Evolutionary conservation across 2,329 filamentous ascomycete genomes (phyloP).

Genomic region (Venturia pyrina): DNA sequence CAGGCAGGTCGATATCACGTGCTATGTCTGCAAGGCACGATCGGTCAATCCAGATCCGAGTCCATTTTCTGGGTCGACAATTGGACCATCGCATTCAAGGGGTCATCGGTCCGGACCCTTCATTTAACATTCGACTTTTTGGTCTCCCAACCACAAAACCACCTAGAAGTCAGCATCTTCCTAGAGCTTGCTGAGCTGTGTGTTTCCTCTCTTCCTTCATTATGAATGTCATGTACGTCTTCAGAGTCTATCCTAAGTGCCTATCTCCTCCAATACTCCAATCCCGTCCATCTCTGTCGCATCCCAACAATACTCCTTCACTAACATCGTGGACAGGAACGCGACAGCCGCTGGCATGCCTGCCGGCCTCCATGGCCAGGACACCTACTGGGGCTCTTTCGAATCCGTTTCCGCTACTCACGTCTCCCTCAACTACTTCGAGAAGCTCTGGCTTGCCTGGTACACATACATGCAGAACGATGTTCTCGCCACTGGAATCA

Average conservation of each 20-base stretch:
- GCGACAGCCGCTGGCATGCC: neutral
- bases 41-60: neutral
- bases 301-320: neutral
- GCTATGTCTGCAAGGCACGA: neutral
- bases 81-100: neutral
- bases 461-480: slow-evolving; percentile 99
- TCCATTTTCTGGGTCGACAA: neutral
- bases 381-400: slow-evolving; percentile 52
- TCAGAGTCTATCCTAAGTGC: no score
- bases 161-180: neutral
- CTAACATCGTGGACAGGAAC: neutral
- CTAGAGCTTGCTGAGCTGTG: neutral
- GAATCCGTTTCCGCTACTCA: slow-evolving; percentile 61
- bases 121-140: neutral
- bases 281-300: neutral
- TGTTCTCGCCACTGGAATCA: slow-evolving; percentile 87
- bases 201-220: neutral
- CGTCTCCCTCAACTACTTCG: slow-evolving; percentile 74
- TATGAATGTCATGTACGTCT: slow-evolving; percentile 2
- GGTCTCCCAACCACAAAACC: neutral
- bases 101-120: slow-evolving; percentile 5
- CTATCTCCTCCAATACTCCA: neutral
- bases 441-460: slow-evolving; percentile 91
- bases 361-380: slow-evolving; percentile 3
- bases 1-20: neutral